Conservation (phyloP, 148 eudicot genomes). For the Simmondsia chinensis region DNA sequence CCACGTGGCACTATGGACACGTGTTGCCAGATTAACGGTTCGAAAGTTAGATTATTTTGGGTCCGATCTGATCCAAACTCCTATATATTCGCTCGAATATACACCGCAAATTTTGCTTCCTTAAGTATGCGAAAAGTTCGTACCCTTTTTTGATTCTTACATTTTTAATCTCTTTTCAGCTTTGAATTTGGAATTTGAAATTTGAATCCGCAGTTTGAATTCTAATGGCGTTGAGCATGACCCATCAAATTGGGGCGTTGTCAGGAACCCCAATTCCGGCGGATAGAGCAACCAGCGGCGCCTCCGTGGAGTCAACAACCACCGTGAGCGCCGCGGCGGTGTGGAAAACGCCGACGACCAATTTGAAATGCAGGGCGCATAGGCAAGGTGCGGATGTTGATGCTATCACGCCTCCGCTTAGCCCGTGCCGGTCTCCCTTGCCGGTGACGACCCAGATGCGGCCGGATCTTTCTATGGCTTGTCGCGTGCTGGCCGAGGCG, state of each 20-base stretch:
- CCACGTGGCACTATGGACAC: slow-evolving; percentile 32
- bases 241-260: slow-evolving; percentile 57
- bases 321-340: slow-evolving; percentile 12
- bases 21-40: slow-evolving; percentile 18
- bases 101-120: not conserved
- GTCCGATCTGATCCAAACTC: not conserved
- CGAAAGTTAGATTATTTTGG: not conserved
- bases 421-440: slow-evolving; percentile 22
- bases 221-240: slow-evolving; percentile 57
- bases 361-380: slow-evolving; percentile 4
- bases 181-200: not conserved
- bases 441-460: slow-evolving; percentile 6
- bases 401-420: slow-evolving; percentile 20
- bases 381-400: not conserved
- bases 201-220: not conserved
- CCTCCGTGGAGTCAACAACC: not conserved
- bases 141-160: no score
- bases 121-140: no score
- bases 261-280: slow-evolving; percentile 35
- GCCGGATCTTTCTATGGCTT: slow-evolving; percentile 23
- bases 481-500: slow-evolving; percentile 20
- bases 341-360: slow-evolving; percentile 16
- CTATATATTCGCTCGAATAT: not conserved
- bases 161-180: not conserved
- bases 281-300: slow-evolving; percentile 8